Evolutionary conservation across 1,284 basidiomycete species (phyloP).

Genomic region (Austroboletus novae-zelandiae): DNA sequence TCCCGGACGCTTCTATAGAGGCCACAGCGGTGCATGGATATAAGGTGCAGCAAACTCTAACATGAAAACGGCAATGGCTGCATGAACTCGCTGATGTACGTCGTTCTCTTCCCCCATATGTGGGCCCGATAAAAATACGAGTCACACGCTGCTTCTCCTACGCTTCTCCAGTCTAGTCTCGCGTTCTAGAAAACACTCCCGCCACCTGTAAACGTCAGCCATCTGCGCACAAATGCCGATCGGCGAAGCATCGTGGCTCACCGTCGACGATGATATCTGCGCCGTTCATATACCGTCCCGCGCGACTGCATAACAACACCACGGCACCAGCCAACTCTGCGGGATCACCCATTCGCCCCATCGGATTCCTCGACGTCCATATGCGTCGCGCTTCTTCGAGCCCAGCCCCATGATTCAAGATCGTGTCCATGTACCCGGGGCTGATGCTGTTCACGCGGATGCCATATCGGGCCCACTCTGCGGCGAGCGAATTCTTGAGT

Average conservation of each 20-base stretch:
- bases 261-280: slow-evolving; percentile 42
- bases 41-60: background rate
- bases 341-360: slow-evolving; percentile 43
- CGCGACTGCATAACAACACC: slow-evolving; percentile 40
- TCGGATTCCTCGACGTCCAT: slow-evolving; percentile 39
- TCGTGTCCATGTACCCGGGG: slow-evolving; percentile 46
- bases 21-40: background rate
- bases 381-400: slow-evolving; percentile 30
- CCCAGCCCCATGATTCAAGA: slow-evolving; percentile 37
- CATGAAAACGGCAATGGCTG: background rate
- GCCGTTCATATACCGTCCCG: slow-evolving; percentile 45
- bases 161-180: background rate
- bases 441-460: slow-evolving; percentile 44
- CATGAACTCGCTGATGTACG: no score
- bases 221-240: background rate
- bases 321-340: slow-evolving; percentile 40
- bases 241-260: slow-evolving; percentile 14
- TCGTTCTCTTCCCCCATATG: no score
- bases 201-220: slow-evolving; percentile 16
- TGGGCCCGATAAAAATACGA: no score
- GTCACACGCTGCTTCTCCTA: no score
- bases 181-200: slow-evolving; percentile 21
- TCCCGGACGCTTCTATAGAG: background rate
- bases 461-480: slow-evolving; percentile 42
- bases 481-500: slow-evolving; percentile 29